A percentile compares a stretch with the other conserved stretches of the same genome.
These are phyloP conservation scores for Coccomyxa subellipsoidea DNA, from an alignment of 163 green algal genomes.

Conservation along the genomic window DNA sequence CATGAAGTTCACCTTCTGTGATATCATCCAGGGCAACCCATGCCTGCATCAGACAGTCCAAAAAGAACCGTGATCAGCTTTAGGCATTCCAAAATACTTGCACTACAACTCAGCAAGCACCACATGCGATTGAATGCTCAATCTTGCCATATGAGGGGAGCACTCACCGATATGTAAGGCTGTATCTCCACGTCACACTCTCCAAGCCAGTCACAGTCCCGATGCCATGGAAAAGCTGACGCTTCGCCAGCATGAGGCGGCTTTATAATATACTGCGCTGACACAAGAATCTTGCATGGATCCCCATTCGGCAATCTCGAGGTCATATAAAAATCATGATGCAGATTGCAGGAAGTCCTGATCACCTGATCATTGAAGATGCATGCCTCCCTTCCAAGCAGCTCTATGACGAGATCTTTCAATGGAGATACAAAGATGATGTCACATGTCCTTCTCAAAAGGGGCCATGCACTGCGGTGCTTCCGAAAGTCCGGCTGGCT, in stretches of 20 bases:
- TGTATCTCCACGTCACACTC: background rate
- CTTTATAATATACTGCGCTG: constrained; percentile 52
- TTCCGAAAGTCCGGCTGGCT: background rate
- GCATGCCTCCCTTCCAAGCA: constrained; percentile 1
- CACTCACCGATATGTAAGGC: constrained; percentile 4
- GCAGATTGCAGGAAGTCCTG: background rate
- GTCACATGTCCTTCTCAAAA: background rate
- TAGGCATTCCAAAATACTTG: no score
- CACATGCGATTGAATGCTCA: no score
- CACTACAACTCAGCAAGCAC: background rate
- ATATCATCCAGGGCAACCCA: constrained; percentile 43
- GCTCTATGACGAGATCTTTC: background rate
- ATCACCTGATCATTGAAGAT: constrained; percentile 17
- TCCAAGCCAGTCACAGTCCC: constrained; percentile 41
- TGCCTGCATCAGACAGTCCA: constrained; percentile 17
- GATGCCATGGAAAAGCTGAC: constrained; percentile 37
- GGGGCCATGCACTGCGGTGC: background rate
- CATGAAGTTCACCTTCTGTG: background rate
- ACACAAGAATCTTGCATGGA: background rate
- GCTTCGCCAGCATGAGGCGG: constrained; percentile 9
- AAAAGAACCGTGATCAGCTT: no score
- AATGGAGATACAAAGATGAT: background rate
- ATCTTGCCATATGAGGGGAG: background rate
- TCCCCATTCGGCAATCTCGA: background rate
- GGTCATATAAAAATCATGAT: background rate